Base-by-base conservation (phyloP, 2,329 filamentous ascomycete genomes). In the Torrubiella hemipterigena region DNA sequence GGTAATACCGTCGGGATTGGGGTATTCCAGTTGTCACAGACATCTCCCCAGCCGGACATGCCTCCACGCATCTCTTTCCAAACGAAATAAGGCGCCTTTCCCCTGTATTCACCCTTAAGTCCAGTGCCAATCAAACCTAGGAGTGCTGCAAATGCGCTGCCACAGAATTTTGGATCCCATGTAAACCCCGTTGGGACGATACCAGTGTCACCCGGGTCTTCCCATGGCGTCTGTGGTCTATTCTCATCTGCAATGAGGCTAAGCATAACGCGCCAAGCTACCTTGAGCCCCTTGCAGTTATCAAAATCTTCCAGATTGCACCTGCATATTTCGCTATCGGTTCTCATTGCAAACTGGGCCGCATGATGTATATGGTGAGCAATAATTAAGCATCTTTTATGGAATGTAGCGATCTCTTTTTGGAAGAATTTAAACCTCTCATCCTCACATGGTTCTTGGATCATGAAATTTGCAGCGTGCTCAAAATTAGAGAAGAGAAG, bases 201-300 rank as follows among this genome's bases (percentile, higher is more conserved):
- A 9, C 32, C 32, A 6, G 15, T 21, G 8, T 29, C 32, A 6
- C 11, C 13, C n/a, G 21, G 12, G n/a, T 23, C 20, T 28, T 33
- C 32, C 32, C 32, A 33, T 5, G 32, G 13, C 12, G 32, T 24
- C 2, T n/a, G 12, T 17, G 32, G 8, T 7, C 13, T 21, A 10
- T 33, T 33, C 17, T 33, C 32, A 17, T 33, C 32, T 13, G 32
- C 32, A 19, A 33, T 33, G 8, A 33, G 27, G 21, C 27, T 33
- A 10, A 29, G 14, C 11, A 33, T 20, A 14, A 29, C 13, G 8
- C 27, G 14, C 32, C 32, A 33, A 7, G 32, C 32, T 11, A 17
- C 27, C 12, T 29, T 29, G 7, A 29, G 15, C 4, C 32, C 26
- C 13, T 10, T 27, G 14, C 31, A 33, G 10, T 33, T 27, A 18